Conservation (phyloP, 495 filamentous ascomycete species). For the Annulohypoxylon bovei region DNA sequence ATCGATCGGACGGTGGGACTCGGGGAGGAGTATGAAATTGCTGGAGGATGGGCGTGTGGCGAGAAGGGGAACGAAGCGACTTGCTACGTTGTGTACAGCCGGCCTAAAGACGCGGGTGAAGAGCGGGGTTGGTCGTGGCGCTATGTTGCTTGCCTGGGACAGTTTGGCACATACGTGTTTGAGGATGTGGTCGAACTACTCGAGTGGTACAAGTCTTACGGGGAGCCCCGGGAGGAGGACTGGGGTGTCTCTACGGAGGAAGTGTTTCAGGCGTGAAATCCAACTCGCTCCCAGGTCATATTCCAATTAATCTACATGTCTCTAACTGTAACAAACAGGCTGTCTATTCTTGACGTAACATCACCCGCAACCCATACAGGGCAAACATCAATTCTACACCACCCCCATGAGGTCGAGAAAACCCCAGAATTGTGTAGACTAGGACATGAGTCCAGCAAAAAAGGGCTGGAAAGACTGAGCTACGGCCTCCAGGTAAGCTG, state of each 20-base stretch:
- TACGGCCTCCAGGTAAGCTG: too few relatives aligned
- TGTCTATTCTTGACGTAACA: too few relatives aligned
- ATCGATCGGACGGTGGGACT: too few relatives aligned
- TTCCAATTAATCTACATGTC: too few relatives aligned
- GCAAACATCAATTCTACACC: too few relatives aligned
- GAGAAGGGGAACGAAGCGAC: not conserved
- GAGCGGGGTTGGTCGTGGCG: constrained; percentile 10
- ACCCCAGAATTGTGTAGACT: too few relatives aligned
- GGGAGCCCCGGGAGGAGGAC: not conserved
- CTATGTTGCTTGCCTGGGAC: not conserved
- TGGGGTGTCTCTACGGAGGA: not conserved
- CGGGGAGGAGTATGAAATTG: not conserved
- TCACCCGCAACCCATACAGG: too few relatives aligned
- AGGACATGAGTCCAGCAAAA: too few relatives aligned
- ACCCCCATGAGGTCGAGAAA: too few relatives aligned
- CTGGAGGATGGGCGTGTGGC: not conserved
- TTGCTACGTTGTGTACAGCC: constrained; percentile 6
- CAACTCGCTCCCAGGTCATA: too few relatives aligned
- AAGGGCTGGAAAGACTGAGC: too few relatives aligned
- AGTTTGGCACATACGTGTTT: not conserved
- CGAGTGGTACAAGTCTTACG: not conserved
- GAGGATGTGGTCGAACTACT: not conserved
- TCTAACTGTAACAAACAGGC: too few relatives aligned
- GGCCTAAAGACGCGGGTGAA: not conserved
- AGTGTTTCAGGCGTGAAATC: not conserved